Percentiles rank a stretch among this genome's conserved stretches.
These are phyloP conservation scores for Linnemannia hyalina DNA, from an alignment of 192 early-diverging fungal species.

Conservation along the genomic window DNA sequence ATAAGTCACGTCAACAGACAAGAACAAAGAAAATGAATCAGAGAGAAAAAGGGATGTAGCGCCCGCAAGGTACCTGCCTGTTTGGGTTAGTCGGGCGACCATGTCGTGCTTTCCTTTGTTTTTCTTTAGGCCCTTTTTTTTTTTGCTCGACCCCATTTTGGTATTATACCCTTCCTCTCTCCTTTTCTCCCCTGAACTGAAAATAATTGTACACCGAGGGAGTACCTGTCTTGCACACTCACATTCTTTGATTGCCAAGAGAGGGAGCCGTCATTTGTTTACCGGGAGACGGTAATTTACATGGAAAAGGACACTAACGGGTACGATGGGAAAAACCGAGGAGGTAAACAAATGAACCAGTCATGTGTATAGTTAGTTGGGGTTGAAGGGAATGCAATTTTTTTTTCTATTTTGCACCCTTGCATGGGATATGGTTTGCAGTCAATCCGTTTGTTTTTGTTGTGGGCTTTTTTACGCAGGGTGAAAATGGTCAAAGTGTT, in stretches of 20 bases:
- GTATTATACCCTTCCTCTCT: neutral
- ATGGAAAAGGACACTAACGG: neutral
- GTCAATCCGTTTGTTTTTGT: neutral
- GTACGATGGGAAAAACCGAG: too few species aligned
- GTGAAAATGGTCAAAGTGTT: neutral
- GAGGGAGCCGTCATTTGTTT: neutral
- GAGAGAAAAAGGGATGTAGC: neutral
- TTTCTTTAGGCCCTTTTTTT: neutral
- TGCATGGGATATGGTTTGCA: neutral
- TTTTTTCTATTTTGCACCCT: neutral
- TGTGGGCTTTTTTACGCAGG: neutral
- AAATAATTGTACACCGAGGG: neutral
- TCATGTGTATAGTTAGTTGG: neutral
- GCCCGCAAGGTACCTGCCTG: neutral
- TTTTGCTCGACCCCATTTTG: neutral
- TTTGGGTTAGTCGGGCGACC: neutral
- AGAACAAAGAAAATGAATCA: neutral
- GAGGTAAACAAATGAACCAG: neutral
- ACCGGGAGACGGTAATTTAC: neutral
- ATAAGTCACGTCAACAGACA: neutral
- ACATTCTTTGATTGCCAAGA: neutral
- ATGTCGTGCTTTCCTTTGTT: neutral
- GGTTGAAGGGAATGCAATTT: neutral
- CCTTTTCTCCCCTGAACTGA: too few species aligned
- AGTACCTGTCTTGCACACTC: neutral